phyloP scores from a whole-genome alignment of 768 basidiomycete species.

The Lentinula guzmanii region DNA sequence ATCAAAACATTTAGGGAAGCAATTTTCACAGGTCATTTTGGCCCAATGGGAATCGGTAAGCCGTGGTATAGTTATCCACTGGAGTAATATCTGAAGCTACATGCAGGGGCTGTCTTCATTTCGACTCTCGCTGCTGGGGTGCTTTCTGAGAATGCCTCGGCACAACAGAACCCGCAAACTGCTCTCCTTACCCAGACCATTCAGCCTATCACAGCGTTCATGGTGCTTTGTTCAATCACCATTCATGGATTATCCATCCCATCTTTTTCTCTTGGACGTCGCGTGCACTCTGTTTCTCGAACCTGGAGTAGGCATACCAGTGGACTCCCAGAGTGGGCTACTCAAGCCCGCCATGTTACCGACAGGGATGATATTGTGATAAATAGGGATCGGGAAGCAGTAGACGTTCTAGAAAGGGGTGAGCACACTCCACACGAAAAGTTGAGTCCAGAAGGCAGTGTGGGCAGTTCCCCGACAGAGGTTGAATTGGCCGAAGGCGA shows the following conservation, averaged over 20 bases:
- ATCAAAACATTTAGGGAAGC: constrained; percentile 94
- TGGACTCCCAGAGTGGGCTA: constrained; percentile 54
- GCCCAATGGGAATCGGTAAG: constrained; percentile 75
- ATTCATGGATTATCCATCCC: constrained; percentile 92
- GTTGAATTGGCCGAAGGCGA: neutral
- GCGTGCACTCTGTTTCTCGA: constrained; percentile 80
- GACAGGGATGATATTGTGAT: constrained; percentile 59
- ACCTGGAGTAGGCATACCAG: constrained; percentile 58
- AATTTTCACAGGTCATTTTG: constrained; percentile 92
- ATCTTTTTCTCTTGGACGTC: constrained; percentile 84
- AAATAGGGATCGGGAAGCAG: constrained; percentile 53
- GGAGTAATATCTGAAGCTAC: constrained; percentile 1
- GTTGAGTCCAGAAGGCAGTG: constrained; percentile 11
- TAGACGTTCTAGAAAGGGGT: constrained; percentile 25
- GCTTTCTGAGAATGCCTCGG: constrained; percentile 32
- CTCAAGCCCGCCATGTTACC: constrained; percentile 48
- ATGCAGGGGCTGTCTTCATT: constrained; percentile 84
- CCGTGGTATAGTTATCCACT: neutral
- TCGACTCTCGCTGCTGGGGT: constrained; percentile 70
- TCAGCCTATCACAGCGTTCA: constrained; percentile 90
- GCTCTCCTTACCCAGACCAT: constrained; percentile 69
- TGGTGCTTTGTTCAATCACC: constrained; percentile 88
- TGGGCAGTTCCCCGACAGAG: neutral
- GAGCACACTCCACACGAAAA: constrained; percentile 8
- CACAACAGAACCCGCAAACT: constrained; percentile 42